Evolutionary conservation across 768 basidiomycete genomes (phyloP).

Genomic region (Lactarius trivialis): DNA sequence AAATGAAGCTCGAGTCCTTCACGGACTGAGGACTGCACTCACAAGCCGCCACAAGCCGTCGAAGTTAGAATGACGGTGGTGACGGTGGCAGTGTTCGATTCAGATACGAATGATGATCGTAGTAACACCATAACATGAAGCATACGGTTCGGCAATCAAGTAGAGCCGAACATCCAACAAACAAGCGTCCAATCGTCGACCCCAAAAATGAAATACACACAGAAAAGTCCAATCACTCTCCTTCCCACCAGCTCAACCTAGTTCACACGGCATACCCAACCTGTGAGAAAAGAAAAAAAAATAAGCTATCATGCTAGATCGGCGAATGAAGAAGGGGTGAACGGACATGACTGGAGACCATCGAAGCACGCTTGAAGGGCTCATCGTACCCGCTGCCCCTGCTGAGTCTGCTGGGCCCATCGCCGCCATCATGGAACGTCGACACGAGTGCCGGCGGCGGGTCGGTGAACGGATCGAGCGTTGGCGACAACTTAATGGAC

Average conservation of each 20-base stretch:
- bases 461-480: conserved; percentile 4
- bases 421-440: not conserved
- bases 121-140: too few relatives aligned
- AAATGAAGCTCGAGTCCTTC: too few relatives aligned
- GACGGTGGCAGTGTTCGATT: too few relatives aligned
- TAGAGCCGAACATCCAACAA: too few relatives aligned
- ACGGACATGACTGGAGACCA: not conserved
- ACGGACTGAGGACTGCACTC: too few relatives aligned
- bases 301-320: not conserved
- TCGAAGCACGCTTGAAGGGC: not conserved
- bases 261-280: conserved; percentile 37
- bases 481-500: not conserved
- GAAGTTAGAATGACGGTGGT: too few relatives aligned
- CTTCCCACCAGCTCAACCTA: not conserved
- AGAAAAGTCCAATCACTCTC: not conserved
- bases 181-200: too few relatives aligned
- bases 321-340: not conserved
- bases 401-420: conserved; percentile 2
- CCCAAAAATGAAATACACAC: too few relatives aligned
- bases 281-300: conserved; percentile 36
- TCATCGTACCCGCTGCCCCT: not conserved
- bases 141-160: too few relatives aligned
- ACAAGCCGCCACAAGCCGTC: too few relatives aligned
- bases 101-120: too few relatives aligned
- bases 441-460: not conserved